Evolutionary conservation across 2,329 filamentous ascomycete species (phyloP).

Genomic region (Myriosclerotinia curreyana): DNA sequence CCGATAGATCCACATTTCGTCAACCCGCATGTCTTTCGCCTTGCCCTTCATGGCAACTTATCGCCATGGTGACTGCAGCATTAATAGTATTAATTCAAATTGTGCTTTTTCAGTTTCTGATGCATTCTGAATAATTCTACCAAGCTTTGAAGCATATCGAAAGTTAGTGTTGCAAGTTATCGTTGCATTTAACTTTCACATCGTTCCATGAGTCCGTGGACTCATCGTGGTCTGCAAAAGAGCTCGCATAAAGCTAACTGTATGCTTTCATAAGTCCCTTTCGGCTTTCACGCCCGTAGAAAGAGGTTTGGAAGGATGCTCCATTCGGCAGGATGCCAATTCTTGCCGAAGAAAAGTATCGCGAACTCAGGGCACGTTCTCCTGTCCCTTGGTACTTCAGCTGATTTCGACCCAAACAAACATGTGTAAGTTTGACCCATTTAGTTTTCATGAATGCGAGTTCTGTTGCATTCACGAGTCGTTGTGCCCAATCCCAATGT

Average conservation of each 20-base stretch:
- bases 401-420: not conserved
- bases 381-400: not conserved
- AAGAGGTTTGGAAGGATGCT: not conserved
- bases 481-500: constrained; percentile 13
- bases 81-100: too few species aligned
- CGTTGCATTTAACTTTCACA: too few species aligned
- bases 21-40: not conserved
- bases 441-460: not conserved
- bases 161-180: too few species aligned
- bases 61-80: not conserved
- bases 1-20: not conserved
- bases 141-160: too few species aligned
- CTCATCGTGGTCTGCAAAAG: not conserved
- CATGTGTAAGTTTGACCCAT: not conserved
- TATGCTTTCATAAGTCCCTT: not conserved
- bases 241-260: not conserved
- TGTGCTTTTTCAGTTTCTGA: too few species aligned
- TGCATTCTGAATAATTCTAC: too few species aligned
- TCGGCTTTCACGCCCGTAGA: not conserved
- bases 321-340: not conserved
- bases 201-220: too few species aligned
- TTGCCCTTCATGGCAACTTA: not conserved
- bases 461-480: constrained; percentile 3
- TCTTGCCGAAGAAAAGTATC: not conserved
- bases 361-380: not conserved